These are phyloP conservation scores for Heracleum sosnowskyi DNA, from an alignment of 129 eudicot species.

Conservation along the genomic window DNA sequence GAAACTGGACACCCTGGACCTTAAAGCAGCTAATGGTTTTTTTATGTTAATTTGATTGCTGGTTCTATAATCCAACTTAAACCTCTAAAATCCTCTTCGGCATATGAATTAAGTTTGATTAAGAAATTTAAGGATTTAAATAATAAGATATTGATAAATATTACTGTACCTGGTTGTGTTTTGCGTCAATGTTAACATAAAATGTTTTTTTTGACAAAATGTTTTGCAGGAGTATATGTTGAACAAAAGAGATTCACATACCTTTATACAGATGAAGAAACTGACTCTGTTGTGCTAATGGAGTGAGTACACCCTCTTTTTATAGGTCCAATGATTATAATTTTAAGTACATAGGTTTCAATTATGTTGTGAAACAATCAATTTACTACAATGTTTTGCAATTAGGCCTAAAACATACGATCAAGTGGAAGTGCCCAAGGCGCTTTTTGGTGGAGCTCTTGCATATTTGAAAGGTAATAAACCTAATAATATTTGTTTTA, in stretches of 20 bases:
- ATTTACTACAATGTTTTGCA: constrained; percentile 9
- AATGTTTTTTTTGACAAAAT: background rate
- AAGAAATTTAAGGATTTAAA: background rate
- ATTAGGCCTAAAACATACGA: constrained; percentile 63
- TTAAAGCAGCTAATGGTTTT: background rate
- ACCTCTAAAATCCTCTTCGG: background rate
- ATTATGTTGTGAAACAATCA: background rate
- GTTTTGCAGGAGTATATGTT: constrained; percentile 67
- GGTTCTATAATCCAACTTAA: background rate
- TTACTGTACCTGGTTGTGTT: background rate
- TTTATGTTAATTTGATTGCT: background rate
- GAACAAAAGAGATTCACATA: constrained; percentile 54
- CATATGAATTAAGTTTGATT: background rate
- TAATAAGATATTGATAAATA: background rate
- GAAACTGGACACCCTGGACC: background rate
- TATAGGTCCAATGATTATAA: background rate
- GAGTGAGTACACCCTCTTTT: constrained; percentile 47
- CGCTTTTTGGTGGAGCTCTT: constrained; percentile 64
- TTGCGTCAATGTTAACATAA: background rate
- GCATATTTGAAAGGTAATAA: constrained; percentile 72
- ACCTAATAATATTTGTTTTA: background rate
- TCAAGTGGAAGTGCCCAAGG: constrained; percentile 76
- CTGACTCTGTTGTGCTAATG: constrained; percentile 59
- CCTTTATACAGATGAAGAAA: constrained; percentile 79
- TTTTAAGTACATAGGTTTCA: background rate